Evolutionary conservation across 139 green algal species (phyloP).

Genomic region (Asterochloris sp.): DNA sequence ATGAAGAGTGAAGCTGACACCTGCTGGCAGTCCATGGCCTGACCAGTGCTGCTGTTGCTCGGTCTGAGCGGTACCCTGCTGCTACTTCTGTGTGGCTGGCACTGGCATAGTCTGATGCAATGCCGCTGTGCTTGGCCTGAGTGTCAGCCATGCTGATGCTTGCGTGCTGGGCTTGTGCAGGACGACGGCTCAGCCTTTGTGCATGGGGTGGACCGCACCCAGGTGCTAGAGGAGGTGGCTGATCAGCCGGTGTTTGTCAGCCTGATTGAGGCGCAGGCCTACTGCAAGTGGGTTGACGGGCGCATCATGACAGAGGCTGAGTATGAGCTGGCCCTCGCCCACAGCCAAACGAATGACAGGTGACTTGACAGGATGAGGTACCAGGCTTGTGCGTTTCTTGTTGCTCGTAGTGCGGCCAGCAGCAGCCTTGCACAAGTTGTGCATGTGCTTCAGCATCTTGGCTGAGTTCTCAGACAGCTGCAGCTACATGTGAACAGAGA

Average conservation of each 20-base stretch:
- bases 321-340: conserved; percentile 20
- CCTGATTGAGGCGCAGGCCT: conserved; percentile 53
- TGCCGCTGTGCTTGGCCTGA: background rate
- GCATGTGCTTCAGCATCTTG: too few species aligned
- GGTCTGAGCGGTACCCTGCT: background rate
- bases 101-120: background rate
- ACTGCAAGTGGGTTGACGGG: conserved; percentile 17
- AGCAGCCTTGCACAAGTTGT: too few species aligned
- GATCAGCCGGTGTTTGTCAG: conserved; percentile 29
- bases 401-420: too few species aligned
- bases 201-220: conserved; percentile 35
- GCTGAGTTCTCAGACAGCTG: too few species aligned
- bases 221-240: conserved; percentile 27
- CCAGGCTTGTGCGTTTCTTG: too few species aligned
- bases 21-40: too few species aligned
- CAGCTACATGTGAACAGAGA: too few species aligned
- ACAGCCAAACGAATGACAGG: background rate
- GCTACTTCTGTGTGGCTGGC: background rate
- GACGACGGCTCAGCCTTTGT: conserved; percentile 27
- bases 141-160: background rate
- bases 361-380: background rate
- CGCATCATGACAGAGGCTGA: conserved; percentile 59
- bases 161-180: background rate
- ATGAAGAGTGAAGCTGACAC: too few species aligned
- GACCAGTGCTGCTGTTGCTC: too few species aligned